A percentile compares a stretch with the other conserved stretches of the same genome.
phyloP scores from a whole-genome alignment of 495 filamentous ascomycete genomes.

The Xylaria cubensis region DNA sequence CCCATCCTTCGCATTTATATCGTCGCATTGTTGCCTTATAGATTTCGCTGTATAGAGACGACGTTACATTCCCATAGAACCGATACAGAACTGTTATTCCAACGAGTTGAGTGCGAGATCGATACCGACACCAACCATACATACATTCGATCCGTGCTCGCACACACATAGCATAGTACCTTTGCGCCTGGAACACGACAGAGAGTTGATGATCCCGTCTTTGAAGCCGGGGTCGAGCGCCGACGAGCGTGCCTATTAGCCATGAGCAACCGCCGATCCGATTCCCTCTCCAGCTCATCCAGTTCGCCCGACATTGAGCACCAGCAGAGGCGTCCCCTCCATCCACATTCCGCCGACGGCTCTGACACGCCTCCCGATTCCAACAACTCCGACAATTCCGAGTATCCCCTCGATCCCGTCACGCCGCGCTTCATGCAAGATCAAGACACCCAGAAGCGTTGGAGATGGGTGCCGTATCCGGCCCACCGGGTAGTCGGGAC shows the following conservation, averaged over 20 bases:
- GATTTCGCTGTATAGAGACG: background rate
- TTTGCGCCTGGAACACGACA: background rate
- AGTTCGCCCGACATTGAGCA: constrained; percentile 38
- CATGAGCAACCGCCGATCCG: constrained; percentile 39
- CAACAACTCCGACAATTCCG: constrained; percentile 34
- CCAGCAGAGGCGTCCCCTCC: constrained; percentile 34
- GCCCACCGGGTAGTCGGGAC: constrained; percentile 49
- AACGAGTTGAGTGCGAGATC: background rate
- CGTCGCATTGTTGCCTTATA: background rate
- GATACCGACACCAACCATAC: background rate
- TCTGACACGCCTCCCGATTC: constrained; percentile 32
- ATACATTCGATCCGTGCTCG: background rate
- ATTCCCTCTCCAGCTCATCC: constrained; percentile 26
- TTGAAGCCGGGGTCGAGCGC: background rate
- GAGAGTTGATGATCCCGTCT: constrained; percentile 14
- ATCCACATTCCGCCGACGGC: constrained; percentile 35
- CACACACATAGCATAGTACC: no score
- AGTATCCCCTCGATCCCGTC: constrained; percentile 29
- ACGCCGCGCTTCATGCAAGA: constrained; percentile 52
- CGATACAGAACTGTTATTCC: background rate
- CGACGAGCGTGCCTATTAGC: constrained; percentile 14
- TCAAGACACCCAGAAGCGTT: constrained; percentile 38
- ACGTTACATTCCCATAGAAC: background rate
- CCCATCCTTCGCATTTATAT: background rate
- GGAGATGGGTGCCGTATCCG: constrained; percentile 58